A percentile compares a stretch with the other conserved stretches of the same genome.
Conservation (phyloP, 345 rosid species). For the Gossypium turneri region DNA sequence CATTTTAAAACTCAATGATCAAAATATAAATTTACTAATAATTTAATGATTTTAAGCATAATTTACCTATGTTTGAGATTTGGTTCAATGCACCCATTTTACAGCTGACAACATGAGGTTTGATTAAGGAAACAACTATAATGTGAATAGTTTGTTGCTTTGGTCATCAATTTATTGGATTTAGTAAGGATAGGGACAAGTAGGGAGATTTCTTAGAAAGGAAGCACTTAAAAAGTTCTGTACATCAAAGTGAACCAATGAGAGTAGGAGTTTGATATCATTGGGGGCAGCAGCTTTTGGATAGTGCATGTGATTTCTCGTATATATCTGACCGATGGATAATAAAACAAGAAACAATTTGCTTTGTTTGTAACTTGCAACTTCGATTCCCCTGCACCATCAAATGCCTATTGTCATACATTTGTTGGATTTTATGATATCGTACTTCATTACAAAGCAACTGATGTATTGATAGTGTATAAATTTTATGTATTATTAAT, state of each 20-base stretch:
- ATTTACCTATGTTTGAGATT: too few species aligned
- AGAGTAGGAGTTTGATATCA: background rate
- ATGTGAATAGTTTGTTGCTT: too few species aligned
- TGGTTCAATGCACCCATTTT: too few species aligned
- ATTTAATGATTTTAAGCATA: fast-evolving
- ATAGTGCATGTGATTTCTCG: background rate
- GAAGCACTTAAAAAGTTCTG: background rate
- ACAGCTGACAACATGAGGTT: too few species aligned
- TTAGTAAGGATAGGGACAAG: too few species aligned
- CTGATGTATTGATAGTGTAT: too few species aligned
- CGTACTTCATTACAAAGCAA: background rate
- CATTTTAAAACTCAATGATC: fast-evolving
- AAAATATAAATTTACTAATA: too few species aligned
- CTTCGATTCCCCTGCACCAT: background rate
- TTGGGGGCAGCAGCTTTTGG: background rate
- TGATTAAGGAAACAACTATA: too few species aligned
- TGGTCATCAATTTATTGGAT: background rate
- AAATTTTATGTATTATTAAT: too few species aligned
- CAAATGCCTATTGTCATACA: background rate
- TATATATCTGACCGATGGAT: background rate
- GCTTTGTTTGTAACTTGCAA: background rate
- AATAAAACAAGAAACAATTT: background rate
- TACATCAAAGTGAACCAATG: background rate
- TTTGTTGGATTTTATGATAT: background rate
- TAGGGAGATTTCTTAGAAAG: background rate